phyloP scores from a whole-genome alignment of 768 basidiomycete species.

The Kwoniella dendrophila region DNA sequence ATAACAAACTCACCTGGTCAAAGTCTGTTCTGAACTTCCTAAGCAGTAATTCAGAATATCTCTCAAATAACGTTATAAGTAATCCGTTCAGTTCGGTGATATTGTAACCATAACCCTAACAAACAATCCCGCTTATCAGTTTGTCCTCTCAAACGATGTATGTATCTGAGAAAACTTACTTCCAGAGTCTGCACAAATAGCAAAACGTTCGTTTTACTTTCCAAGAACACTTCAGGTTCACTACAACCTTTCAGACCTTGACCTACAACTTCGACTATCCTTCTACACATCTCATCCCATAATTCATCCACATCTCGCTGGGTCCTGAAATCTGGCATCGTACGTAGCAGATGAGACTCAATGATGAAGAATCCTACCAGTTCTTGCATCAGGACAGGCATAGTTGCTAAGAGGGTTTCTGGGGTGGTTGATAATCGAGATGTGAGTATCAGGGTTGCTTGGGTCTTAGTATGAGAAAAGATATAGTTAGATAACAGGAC shows the following conservation, averaged over 20 bases:
- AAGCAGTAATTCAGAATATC: slow-evolving; percentile 79
- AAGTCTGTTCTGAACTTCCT: slow-evolving; percentile 78
- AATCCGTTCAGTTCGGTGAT: slow-evolving; percentile 79
- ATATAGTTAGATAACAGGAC: background rate
- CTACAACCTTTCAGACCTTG: slow-evolving; percentile 71
- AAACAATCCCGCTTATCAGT: background rate
- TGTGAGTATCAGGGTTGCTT: slow-evolving; percentile 91
- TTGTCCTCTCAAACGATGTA: background rate
- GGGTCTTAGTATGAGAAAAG: slow-evolving; percentile 64
- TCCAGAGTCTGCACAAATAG: slow-evolving; percentile 90
- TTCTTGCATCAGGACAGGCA: slow-evolving; percentile 81
- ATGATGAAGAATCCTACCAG: slow-evolving; percentile 98
- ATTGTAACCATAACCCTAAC: slow-evolving; percentile 81
- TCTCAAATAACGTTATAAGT: slow-evolving; percentile 85
- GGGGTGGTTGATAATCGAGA: slow-evolving; percentile 54
- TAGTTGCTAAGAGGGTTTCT: slow-evolving; percentile 57
- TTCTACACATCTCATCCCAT: slow-evolving; percentile 81
- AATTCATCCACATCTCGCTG: slow-evolving; percentile 89
- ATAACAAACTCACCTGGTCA: slow-evolving; percentile 66
- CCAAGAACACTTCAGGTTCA: slow-evolving; percentile 78
- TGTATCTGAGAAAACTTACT: slow-evolving; percentile 60
- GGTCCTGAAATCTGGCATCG: slow-evolving; percentile 86
- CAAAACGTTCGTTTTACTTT: slow-evolving; percentile 78
- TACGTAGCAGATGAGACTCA: slow-evolving; percentile 86
- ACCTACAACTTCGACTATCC: slow-evolving; percentile 73